Conservation (phyloP, 1,284 basidiomycete genomes). For the Naganishia sp. region DNA sequence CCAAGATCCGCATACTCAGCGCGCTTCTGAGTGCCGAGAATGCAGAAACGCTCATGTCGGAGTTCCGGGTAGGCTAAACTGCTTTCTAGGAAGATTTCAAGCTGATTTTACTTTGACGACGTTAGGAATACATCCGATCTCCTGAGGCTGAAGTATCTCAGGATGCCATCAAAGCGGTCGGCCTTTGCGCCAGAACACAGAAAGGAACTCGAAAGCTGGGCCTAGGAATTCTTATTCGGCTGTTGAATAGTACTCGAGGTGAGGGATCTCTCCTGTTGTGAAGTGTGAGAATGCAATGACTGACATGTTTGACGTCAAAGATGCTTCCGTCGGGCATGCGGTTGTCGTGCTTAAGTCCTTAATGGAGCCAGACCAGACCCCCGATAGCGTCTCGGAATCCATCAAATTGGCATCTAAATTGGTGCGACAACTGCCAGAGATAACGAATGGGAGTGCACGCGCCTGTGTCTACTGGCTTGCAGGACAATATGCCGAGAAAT, state of each 20-base stretch:
- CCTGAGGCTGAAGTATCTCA: conserved; percentile 68
- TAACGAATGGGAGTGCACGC: conserved; percentile 72
- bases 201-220: conserved; percentile 70
- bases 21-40: conserved; percentile 67
- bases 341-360: conserved; percentile 81
- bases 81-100: no score
- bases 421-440: conserved; percentile 71
- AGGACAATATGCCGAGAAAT: conserved; percentile 69
- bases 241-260: conserved; percentile 69
- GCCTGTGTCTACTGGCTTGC: conserved; percentile 88
- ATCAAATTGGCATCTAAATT: conserved; percentile 71
- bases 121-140: conserved; percentile 74
- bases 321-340: conserved; percentile 70
- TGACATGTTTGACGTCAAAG: conserved; percentile 50
- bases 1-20: conserved; percentile 72
- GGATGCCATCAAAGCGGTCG: conserved; percentile 74
- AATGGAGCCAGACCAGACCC: conserved; percentile 59
- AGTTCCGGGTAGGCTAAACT: conserved; percentile 69
- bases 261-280: conserved; percentile 43
- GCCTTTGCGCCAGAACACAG: conserved; percentile 67
- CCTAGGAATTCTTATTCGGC: conserved; percentile 69
- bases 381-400: conserved; percentile 56
- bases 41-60: conserved; percentile 68
- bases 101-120: neutral
- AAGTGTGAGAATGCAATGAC: no score